These are phyloP conservation scores for Helminthosporium solani DNA, from an alignment of 2,329 filamentous ascomycete genomes.

Conservation along the genomic window DNA sequence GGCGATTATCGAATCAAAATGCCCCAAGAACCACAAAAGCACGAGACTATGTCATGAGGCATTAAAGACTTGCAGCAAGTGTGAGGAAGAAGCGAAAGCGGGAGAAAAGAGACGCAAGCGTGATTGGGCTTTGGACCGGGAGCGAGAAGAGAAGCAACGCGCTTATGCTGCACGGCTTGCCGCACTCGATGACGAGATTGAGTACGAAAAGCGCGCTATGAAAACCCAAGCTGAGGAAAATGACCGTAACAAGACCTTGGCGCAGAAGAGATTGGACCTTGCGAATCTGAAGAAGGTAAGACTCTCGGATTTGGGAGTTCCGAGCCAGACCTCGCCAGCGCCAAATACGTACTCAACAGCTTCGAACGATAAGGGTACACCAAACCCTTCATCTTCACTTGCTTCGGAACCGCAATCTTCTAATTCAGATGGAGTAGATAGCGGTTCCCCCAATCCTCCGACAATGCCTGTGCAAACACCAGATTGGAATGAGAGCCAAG, in stretches of 20 bases:
- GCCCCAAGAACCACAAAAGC: slow-evolving; percentile 54
- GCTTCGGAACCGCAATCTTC: background rate
- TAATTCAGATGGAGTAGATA: background rate
- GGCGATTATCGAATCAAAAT: slow-evolving; percentile 49
- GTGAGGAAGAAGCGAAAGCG: slow-evolving; percentile 53
- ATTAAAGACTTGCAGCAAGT: slow-evolving; percentile 51
- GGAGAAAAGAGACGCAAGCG: slow-evolving; percentile 47
- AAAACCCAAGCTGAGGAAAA: slow-evolving; percentile 50
- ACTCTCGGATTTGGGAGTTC: slow-evolving; percentile 3
- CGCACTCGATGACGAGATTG: slow-evolving; percentile 57
- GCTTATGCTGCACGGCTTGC: slow-evolving; percentile 50
- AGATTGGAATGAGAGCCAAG: slow-evolving; percentile 24
- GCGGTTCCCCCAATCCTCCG: background rate
- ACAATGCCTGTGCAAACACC: background rate
- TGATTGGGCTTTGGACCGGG: slow-evolving; percentile 54
- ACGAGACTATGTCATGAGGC: slow-evolving; percentile 50
- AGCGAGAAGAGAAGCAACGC: slow-evolving; percentile 48
- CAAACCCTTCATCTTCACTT: background rate
- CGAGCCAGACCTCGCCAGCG: background rate
- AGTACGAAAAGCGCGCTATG: slow-evolving; percentile 47
- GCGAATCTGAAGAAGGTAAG: slow-evolving; percentile 35
- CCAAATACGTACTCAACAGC: slow-evolving; percentile 1
- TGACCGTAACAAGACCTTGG: slow-evolving; percentile 47
- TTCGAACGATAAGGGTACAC: background rate
- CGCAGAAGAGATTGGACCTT: slow-evolving; percentile 52